Base-by-base conservation (phyloP, 176 grass and related monocot species). In the Oryza coarctata region DNA sequence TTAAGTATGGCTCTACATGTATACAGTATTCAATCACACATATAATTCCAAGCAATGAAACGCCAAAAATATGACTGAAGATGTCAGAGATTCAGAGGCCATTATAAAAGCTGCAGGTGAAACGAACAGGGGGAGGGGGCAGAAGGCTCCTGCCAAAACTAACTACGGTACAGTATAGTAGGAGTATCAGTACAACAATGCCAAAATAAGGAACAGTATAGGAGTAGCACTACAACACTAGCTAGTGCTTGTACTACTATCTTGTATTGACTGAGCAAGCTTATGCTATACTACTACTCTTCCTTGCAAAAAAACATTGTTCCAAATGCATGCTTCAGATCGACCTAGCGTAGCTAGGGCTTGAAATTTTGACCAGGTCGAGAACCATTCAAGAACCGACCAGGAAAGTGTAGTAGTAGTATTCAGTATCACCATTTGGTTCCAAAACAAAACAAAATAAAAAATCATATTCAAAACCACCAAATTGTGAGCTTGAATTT, bases 91-190 rank as follows among this genome's bases (percentile, higher is more conserved):
- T 64, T 3, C 66, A 77, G 57, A 77, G 32, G 58, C 72, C 65
- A 83, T 69, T 89, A 64, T 89, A 33, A 86, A 57, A 71, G 73
- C 38, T 86, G 41, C 77, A 86, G 76, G 20, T 64, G 55, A 80
- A 63, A 73, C 82, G 84, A 45, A 70, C 73, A 68, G 61, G 74
- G n/a, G 40, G 82, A 75, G 67, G 31, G 31, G 76, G 65, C 68
- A 87, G 70, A 87, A 80, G 86, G 79, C 85, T 88, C 86, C 83
- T 81, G 66, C 73, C 68, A 89, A 77, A 85, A 64, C 40, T 44
- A 67, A 82, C 70, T 85, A 65, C 50, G 71, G 72, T 68, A 68
- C 69, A 68, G 12, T 45, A 45, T 45, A 45, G 43, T 52, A 52
- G 17, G 17, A 52, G 47, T 52, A 20, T 5, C 47, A 55, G 50